Conservation (phyloP, 75 land plant species). For the Pseudotsuga menziesii region DNA sequence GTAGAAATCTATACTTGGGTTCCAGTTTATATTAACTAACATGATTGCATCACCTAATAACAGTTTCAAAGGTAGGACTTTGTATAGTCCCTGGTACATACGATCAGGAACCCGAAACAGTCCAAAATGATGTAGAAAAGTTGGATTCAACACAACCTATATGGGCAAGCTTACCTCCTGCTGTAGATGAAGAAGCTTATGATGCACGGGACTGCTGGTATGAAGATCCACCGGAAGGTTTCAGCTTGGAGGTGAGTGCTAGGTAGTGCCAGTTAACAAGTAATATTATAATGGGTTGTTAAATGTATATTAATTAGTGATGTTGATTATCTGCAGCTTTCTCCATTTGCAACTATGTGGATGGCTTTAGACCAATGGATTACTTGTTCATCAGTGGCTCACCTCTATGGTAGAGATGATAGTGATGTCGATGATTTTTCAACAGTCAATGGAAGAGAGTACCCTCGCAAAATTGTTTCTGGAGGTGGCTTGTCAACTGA, state of each 20-base stretch:
- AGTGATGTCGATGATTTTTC: slow-evolving; percentile 42
- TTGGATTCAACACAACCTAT: neutral
- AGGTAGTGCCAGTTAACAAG: neutral
- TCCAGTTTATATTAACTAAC: too few species aligned
- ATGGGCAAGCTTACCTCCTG: slow-evolving; percentile 38
- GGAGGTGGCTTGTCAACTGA: slow-evolving; percentile 68
- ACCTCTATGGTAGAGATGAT: slow-evolving; percentile 78
- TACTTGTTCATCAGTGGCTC: slow-evolving; percentile 69
- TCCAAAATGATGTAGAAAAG: neutral
- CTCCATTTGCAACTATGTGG: slow-evolving; percentile 80
- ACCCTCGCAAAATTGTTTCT: slow-evolving; percentile 43
- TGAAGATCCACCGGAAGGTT: slow-evolving; percentile 76
- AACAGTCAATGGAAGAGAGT: slow-evolving; percentile 73
- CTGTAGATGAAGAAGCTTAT: slow-evolving; percentile 29
- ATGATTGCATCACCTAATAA: too few species aligned
- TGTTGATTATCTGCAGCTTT: slow-evolving; percentile 42
- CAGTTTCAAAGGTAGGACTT: neutral
- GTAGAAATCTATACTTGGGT: neutral
- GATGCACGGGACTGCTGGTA: slow-evolving; percentile 60
- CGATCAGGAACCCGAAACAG: neutral
- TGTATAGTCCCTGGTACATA: neutral
- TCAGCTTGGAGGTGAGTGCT: slow-evolving; percentile 58
- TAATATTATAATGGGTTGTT: too few species aligned
- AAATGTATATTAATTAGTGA: neutral
- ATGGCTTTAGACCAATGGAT: slow-evolving; percentile 83